Conservation (phyloP, 2,329 filamentous ascomycete genomes). For the Didymellaceae sp. region DNA sequence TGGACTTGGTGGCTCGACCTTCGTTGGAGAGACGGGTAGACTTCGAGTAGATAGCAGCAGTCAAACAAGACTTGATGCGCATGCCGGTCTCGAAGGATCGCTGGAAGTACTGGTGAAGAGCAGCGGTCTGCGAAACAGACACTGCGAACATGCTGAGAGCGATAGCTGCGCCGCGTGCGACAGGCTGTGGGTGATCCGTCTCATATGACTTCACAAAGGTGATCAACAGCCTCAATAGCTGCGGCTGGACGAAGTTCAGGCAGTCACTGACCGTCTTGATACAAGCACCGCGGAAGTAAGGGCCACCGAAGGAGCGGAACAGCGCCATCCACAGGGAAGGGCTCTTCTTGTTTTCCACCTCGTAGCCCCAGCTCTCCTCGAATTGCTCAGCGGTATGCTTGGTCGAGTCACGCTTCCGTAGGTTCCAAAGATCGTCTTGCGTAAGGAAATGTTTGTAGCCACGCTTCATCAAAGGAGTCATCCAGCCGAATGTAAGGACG, state of each 20-base stretch:
- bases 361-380: slow-evolving; percentile 75
- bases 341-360: slow-evolving; percentile 73
- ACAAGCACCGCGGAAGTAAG: slow-evolving; percentile 79
- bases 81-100: slow-evolving; percentile 93
- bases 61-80: slow-evolving; percentile 91
- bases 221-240: slow-evolving; percentile 85
- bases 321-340: slow-evolving; percentile 89
- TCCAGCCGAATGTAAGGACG: slow-evolving; percentile 93
- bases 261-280: slow-evolving; percentile 91
- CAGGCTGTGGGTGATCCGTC: slow-evolving; percentile 70
- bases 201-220: slow-evolving; percentile 81
- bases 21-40: slow-evolving; percentile 90
- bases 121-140: slow-evolving; percentile 84
- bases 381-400: slow-evolving; percentile 73
- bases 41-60: slow-evolving; percentile 91
- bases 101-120: slow-evolving; percentile 97
- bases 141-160: slow-evolving; percentile 90
- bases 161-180: slow-evolving; percentile 84
- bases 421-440: slow-evolving; percentile 93
- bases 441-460: slow-evolving; percentile 92
- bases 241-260: slow-evolving; percentile 87
- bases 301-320: slow-evolving; percentile 81
- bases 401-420: slow-evolving; percentile 81
- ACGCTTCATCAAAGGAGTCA: slow-evolving; percentile 96
- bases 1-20: slow-evolving; percentile 85